phyloP scores from a whole-genome alignment of 345 rosid genomes.

The Fremontodendron californicum region DNA sequence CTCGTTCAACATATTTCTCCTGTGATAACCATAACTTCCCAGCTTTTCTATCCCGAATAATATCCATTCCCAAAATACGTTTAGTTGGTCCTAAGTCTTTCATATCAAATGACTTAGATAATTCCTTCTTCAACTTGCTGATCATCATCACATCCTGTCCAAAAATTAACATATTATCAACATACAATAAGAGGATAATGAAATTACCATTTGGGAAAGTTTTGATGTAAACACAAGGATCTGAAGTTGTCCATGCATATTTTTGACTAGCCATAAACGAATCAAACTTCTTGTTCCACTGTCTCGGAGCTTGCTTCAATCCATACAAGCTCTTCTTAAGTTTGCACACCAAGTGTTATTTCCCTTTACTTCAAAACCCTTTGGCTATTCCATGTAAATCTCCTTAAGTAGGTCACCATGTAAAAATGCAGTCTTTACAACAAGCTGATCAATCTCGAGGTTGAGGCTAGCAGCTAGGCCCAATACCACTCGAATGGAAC shows the following conservation, averaged over 20 bases:
- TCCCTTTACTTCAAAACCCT: background rate
- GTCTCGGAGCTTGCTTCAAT: background rate
- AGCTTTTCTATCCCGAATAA: background rate
- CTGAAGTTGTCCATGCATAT: background rate
- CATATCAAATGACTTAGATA: no score
- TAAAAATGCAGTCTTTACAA: background rate
- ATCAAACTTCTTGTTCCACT: conserved; percentile 2
- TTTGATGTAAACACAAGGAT: background rate
- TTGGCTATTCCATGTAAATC: no score
- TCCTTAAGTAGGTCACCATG: no score
- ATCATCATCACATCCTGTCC: background rate
- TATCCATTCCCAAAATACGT: background rate
- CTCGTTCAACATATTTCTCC: background rate
- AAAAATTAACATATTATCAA: background rate
- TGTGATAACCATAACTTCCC: background rate
- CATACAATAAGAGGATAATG: no score
- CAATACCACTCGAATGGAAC: no score
- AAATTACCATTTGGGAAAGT: background rate
- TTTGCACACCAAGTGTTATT: background rate
- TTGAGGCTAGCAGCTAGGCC: no score
- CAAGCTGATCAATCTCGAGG: no score
- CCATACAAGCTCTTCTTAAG: background rate
- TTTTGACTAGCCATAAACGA: background rate
- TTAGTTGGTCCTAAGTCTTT: background rate
- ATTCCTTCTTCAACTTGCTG: no score